Evolutionary conservation across 2,329 filamentous ascomycete genomes (phyloP), one percentile per base, ranked within the genome.

Genomic region (Dactylellina drechsleri): DNA sequence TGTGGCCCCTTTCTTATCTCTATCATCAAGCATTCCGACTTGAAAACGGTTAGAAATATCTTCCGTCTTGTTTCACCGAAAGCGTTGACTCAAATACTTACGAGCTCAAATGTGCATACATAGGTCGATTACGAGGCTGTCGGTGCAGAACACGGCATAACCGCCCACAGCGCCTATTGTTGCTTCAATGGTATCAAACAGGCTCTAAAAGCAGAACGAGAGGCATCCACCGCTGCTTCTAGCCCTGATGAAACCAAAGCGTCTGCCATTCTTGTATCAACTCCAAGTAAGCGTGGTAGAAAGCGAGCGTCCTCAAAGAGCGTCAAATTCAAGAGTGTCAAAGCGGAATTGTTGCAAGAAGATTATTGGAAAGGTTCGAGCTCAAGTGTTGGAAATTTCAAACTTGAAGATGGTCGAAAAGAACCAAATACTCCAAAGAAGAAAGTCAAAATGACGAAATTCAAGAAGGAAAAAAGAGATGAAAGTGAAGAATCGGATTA

Each of bases 181-280:
- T 65, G 72, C 16, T 70, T 66, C 40, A 68, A 76, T 23, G 53
- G 56, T 18, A 68, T 70, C 72, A 76, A 70, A 41, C 47, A 76
- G n/a, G 31, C 53, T 6, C n/a, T 76, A 3, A 76, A 68, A 59
- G 45, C 65, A 18, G 59, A 59, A 15, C 45, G 58, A 31, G 53
- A 31, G 28, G 50, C 56, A 10, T 18, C 49, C 16, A 16, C 23
- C 8, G 13, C 49, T 15, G 20, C 16, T 15, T n/a, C 43, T n/a
- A 53, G 41, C 15, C 40, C 31, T 15, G 23, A 43, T 16, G 43
- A 72, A 18, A 59, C 26, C 53, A 64, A 47, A 13, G 4, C 18
- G 13, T 16, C 56, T 15, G 18, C 20, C 1, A 41, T 20, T 12
- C 20, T 41, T 15, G 2, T n/a, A 7, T 16, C 59, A 10, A 20